Evolutionary conservation across 768 basidiomycete species (phyloP), one percentile per base, ranked within the genome.

Genomic region (Tulasnella sp.): DNA sequence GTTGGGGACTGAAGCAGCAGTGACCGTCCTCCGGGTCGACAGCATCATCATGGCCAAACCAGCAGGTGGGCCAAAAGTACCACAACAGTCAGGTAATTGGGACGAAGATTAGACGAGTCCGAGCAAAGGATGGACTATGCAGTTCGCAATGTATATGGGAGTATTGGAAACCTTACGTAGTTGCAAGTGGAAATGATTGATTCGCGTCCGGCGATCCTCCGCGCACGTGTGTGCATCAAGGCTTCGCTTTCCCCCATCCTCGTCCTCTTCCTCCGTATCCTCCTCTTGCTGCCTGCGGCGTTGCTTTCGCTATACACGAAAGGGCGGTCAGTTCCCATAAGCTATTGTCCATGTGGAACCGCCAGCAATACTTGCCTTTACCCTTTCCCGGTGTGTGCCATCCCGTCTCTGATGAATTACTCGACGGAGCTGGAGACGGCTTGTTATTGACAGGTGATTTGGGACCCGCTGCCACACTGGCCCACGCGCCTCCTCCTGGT

Each of bases 41-140:
- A 95, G 93, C 82, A 98, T 99, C 83, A 98, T 98, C 86, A 95
- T 96, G 90, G 94, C 93, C 86, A 95, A 94, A 83, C 92, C 93
- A n/a, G 93, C 93, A 0, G 93, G 93, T 40, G 93, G 93, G 72
- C 93, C 93, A 71, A 95, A 94, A 83, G 86, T 95, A 72, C 93
- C 93, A 75, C 93, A 95, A 82, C 94, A 95, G 83, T 87, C 91
- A 51, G 90, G 93, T 7, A 93, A 93, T 83, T 95, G 93, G 93
- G 94, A 95, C 80, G 91, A 91, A 35, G 93, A 94, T 73, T 81
- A 67, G 51, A 73, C 37, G 39, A 67, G 16, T 20, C 32, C 32
- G 26, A 5, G n/a, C 51, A 20, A n/a, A 16, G 11, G 51, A 51
- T 51, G 51, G n/a, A 67, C 61, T 29, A 67, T 26, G 26, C 32